Base-by-base conservation (phyloP, 2,329 filamentous ascomycete species). In the Thielaviopsis ethacetica region DNA sequence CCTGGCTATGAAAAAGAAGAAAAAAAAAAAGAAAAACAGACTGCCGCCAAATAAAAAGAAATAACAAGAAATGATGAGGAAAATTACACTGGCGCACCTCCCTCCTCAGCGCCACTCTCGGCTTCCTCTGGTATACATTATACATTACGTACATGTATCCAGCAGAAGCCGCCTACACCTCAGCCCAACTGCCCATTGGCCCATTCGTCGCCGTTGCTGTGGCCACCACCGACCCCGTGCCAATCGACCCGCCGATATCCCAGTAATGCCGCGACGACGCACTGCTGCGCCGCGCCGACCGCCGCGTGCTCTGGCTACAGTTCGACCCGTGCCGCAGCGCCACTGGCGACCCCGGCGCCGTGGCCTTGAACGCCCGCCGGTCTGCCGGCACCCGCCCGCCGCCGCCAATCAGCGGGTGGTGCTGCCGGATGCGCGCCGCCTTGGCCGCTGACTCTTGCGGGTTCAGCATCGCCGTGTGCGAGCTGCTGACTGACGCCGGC, bases 261-360 rank as follows among this genome's bases (percentile, higher is more conserved):
- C 91, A 96, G 70, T 94, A 96, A 68, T 95, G 88, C 57, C 89
- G 75, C 53, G 84, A 88, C 52, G 86, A 91, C 38, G 82, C 79
- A 63, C 81, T 84, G 65, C 82, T 87, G 57, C 79, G 75, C 65
- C 78, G 76, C 47, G 81, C 83, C 38, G 82, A 88, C 65, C 84
- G 82, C 68, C 85, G 84, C 7, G 88, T 88, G 69, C 88, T 94
- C 71, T 95, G 88, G 67, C 88, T 95, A 69, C 89, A 95, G 69
- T 87, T 94, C 61, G 82, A 72, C 70, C 72, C 69, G 63, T 77
- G 76, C 68, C 72, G 75, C 63, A 76, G 70, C 21, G 70, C 70
- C 56, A 72, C 71, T 26, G 78, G 73, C 64, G 73, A 78, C 26
- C 72, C 69, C 24, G 78, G 77, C 62, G 73, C 73, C 62, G 71